A percentile compares a stretch with the other conserved stretches of the same genome.
phyloP scores from a whole-genome alignment of 2,329 filamentous ascomycete species.

The Drechslerella dactyloides region DNA sequence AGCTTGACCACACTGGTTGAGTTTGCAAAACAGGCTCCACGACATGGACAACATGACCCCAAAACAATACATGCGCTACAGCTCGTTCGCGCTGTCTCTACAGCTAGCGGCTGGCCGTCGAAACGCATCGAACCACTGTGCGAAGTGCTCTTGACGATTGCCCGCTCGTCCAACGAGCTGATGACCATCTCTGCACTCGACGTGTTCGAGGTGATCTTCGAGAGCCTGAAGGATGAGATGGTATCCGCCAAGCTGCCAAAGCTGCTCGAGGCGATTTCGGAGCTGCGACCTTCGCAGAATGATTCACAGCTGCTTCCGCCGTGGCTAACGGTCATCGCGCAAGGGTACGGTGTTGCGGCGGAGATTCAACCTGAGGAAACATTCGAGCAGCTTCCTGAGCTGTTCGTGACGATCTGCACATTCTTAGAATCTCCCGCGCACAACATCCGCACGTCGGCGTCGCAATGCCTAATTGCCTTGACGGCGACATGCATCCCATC shows the following conservation, averaged over 20 bases:
- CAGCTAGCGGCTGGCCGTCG: constrained; percentile 92
- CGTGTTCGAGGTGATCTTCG: constrained; percentile 96
- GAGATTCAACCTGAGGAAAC: constrained; percentile 89
- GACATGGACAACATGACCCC: constrained; percentile 80
- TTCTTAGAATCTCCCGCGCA: constrained; percentile 87
- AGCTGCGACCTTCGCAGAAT: constrained; percentile 87
- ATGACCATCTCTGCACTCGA: constrained; percentile 96
- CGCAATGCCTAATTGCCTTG: constrained; percentile 93
- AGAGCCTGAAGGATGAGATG: constrained; percentile 84
- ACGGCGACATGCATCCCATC: constrained; percentile 86
- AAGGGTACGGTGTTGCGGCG: constrained; percentile 91
- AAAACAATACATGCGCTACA: constrained; percentile 89
- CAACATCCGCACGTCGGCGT: constrained; percentile 92
- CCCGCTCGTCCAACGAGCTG: constrained; percentile 88
- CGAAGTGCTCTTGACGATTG: constrained; percentile 85
- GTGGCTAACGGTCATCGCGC: constrained; percentile 93
- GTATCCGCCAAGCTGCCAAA: constrained; percentile 88
- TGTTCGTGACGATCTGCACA: constrained; percentile 78
- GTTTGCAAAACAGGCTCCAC: constrained; percentile 71
- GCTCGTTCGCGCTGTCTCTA: constrained; percentile 87
- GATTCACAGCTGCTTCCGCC: constrained; percentile 93
- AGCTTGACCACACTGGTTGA: constrained; percentile 80
- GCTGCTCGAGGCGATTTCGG: constrained; percentile 71
- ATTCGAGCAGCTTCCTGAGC: constrained; percentile 83
- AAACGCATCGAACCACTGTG: constrained; percentile 92